Percentiles rank a stretch among this genome's conserved stretches.
Conservation (phyloP, 495 filamentous ascomycete species). For the Penicillium macrosclerotiorum region DNA sequence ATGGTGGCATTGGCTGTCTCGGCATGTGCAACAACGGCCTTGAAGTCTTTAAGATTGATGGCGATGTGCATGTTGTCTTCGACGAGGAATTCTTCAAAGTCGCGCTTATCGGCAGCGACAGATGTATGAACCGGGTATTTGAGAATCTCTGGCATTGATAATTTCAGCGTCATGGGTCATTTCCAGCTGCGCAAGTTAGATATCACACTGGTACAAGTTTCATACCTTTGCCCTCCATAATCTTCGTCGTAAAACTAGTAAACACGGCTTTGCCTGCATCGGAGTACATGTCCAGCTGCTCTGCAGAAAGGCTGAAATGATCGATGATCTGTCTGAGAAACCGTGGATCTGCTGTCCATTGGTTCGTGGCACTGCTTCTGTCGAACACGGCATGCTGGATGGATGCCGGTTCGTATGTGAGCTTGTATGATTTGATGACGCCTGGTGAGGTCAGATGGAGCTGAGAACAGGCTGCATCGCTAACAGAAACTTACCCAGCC, state of each 20-base stretch:
- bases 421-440: slow-evolving; percentile 85
- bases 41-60: slow-evolving; percentile 93
- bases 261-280: slow-evolving; percentile 71
- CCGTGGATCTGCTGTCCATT: slow-evolving; percentile 74
- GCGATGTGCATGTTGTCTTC: slow-evolving; percentile 81
- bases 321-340: slow-evolving; percentile 82
- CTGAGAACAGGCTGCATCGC: neutral
- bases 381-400: slow-evolving; percentile 89
- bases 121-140: slow-evolving; percentile 94
- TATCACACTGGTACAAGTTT: no score
- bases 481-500: slow-evolving; percentile 64
- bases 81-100: slow-evolving; percentile 80
- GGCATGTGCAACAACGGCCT: slow-evolving; percentile 83
- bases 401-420: slow-evolving; percentile 82
- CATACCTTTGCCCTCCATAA: slow-evolving; percentile 76
- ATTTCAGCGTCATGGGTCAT: no score
- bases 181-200: no score
- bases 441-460: slow-evolving; percentile 43
- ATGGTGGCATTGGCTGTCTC: slow-evolving; percentile 69
- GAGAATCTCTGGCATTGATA: slow-evolving; percentile 73
- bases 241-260: slow-evolving; percentile 93
- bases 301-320: slow-evolving; percentile 86
- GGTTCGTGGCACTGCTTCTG: slow-evolving; percentile 61
- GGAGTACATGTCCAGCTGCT: slow-evolving; percentile 84
- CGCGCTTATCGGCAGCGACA: slow-evolving; percentile 78